phyloP scores from a whole-genome alignment of 2,329 filamentous ascomycete genomes.

The Trichoderma sp. region DNA sequence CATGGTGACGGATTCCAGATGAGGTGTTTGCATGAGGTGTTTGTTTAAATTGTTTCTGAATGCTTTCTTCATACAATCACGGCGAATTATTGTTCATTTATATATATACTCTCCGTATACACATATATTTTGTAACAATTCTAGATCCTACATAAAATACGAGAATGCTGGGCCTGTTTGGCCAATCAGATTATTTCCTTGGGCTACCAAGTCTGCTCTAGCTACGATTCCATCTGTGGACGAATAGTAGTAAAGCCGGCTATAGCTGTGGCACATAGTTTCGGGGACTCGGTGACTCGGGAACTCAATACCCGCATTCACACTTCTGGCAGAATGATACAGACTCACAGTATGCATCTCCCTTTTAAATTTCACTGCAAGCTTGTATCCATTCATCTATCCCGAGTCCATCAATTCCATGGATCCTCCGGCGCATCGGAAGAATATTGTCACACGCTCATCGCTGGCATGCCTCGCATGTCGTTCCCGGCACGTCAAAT shows the following conservation, averaged over 20 bases:
- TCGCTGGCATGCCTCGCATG: background rate
- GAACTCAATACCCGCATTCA: background rate
- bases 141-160: background rate
- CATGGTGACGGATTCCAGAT: background rate
- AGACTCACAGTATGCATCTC: background rate
- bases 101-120: too few relatives aligned
- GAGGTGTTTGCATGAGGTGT: background rate
- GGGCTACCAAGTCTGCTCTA: background rate
- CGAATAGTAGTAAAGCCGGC: background rate
- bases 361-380: background rate
- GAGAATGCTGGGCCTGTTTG: background rate
- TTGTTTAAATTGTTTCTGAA: background rate
- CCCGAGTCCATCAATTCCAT: background rate
- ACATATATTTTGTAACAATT: background rate
- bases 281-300: background rate
- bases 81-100: background rate
- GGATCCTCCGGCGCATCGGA: background rate
- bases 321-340: background rate
- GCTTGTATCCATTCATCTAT: background rate
- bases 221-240: background rate
- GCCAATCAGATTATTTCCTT: background rate
- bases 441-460: background rate
- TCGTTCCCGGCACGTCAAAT: background rate
- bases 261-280: background rate
- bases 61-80: background rate